Evolutionary conservation across 371 early-diverging fungal species (phyloP).

Genomic region (Apophysomyces variabilis): DNA sequence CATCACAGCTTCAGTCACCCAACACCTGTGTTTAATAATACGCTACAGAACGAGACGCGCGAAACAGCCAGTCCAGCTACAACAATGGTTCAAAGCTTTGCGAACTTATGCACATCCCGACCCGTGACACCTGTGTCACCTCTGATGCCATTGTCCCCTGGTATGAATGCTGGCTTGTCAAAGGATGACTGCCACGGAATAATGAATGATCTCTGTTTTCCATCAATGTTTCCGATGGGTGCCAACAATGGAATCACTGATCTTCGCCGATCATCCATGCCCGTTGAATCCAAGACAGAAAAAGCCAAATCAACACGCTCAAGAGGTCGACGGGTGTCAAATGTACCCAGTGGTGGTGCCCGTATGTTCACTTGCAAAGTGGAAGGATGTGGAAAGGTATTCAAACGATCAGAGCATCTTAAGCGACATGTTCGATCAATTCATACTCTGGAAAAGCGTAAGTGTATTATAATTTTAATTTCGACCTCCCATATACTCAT

Average conservation of each 20-base stretch:
- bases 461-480: conserved; percentile 22
- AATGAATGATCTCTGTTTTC: conserved; percentile 15
- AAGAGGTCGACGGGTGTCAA: conserved; percentile 62
- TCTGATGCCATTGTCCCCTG: conserved; percentile 17
- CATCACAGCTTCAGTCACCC: conserved; percentile 34
- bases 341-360: conserved; percentile 39
- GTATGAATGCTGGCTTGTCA: conserved; percentile 17
- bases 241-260: conserved; percentile 3
- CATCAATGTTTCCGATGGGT: conserved; percentile 13
- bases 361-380: conserved; percentile 59
- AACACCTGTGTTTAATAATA: not conserved
- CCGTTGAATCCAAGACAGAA: conserved; percentile 15
- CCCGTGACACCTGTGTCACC: conserved; percentile 26
- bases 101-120: conserved; percentile 22
- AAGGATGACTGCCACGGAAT: conserved; percentile 9
- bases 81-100: conserved; percentile 14
- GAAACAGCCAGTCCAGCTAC: conserved; percentile 4
- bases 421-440: conserved; percentile 70
- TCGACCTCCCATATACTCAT: not conserved
- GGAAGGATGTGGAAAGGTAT: conserved; percentile 64
- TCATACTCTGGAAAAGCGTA: conserved; percentile 69
- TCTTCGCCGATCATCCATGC: conserved; percentile 3
- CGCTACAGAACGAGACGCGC: not conserved
- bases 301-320: conserved; percentile 46
- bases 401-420: conserved; percentile 70